A percentile compares a stretch with the other conserved stretches of the same genome.
These are phyloP conservation scores for Mortierella sp. DNA, from an alignment of 371 early-diverging fungal species.

Conservation along the genomic window DNA sequence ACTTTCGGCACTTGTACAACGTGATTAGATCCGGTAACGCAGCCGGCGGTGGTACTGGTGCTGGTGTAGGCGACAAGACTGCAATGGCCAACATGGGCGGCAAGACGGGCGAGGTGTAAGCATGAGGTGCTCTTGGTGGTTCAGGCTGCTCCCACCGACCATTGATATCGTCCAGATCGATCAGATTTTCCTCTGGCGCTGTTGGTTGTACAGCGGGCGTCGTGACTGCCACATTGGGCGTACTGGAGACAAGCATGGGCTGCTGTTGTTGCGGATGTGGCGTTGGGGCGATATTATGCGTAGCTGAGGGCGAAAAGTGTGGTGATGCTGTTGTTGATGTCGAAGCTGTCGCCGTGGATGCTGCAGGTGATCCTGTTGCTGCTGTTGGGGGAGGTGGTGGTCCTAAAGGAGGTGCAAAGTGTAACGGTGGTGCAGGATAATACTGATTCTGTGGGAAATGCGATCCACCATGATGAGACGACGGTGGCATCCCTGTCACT, in stretches of 20 bases:
- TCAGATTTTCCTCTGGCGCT: slow-evolving; percentile 13
- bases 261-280: neutral
- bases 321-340: slow-evolving; percentile 7
- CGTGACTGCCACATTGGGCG: neutral
- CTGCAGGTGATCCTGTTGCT: slow-evolving; percentile 6
- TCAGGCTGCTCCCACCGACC: slow-evolving; percentile 4
- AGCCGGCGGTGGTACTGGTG: neutral
- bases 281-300: neutral
- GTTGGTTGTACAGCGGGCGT: neutral
- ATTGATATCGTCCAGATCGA: slow-evolving; percentile 3
- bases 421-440: neutral
- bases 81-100: neutral
- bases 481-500: neutral
- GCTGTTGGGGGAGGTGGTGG: neutral
- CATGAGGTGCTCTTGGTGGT: slow-evolving; percentile 1
- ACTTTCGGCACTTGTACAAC: slow-evolving; percentile 30
- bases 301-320: neutral
- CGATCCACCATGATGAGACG: neutral
- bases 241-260: neutral
- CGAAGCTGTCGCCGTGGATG: neutral
- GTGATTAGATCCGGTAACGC: slow-evolving; percentile 25
- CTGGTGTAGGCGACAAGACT: neutral
- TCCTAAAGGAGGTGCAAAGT: slow-evolving; percentile 1
- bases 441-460: slow-evolving; percentile 11
- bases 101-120: neutral